Evolutionary conservation across 2,329 filamentous ascomycete species (phyloP).

Genomic region (Fusarium duplospermum): DNA sequence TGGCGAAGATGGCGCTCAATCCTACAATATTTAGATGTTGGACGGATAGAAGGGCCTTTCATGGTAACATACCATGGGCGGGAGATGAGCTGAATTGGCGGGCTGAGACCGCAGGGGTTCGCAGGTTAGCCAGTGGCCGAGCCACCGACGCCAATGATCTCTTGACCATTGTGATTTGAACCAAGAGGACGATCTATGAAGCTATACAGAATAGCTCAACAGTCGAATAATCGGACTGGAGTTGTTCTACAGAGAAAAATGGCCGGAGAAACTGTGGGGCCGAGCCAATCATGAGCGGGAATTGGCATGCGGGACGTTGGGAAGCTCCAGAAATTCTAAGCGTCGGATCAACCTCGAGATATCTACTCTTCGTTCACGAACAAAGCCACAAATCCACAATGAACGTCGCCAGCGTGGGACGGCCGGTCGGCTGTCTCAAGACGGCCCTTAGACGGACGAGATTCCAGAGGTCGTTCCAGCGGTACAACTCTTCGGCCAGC

Average conservation of each 20-base stretch:
- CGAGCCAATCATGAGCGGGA: slow-evolving; percentile 52
- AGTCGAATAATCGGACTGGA: neutral
- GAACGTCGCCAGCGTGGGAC: slow-evolving; percentile 72
- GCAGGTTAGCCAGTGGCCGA: slow-evolving; percentile 37
- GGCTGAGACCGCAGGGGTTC: slow-evolving; percentile 12
- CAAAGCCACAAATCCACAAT: slow-evolving; percentile 51
- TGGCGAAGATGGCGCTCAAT: slow-evolving; percentile 58
- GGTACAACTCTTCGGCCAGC: slow-evolving; percentile 61
- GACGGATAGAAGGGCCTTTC: slow-evolving; percentile 19
- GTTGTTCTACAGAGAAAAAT: slow-evolving; percentile 23
- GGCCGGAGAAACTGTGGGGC: slow-evolving; percentile 47
- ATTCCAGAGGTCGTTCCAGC: slow-evolving; percentile 56
- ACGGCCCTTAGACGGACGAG: slow-evolving; percentile 69
- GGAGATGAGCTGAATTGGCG: slow-evolving; percentile 48
- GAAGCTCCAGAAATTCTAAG: slow-evolving; percentile 45
- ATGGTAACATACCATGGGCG: slow-evolving; percentile 42
- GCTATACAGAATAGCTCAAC: slow-evolving; percentile 1
- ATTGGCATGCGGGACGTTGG: slow-evolving; percentile 33
- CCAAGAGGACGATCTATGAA: slow-evolving; percentile 7
- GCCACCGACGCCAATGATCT: slow-evolving; percentile 42
- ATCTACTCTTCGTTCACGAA: slow-evolving; percentile 31
- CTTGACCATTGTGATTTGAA: slow-evolving; percentile 29
- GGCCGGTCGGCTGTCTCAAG: slow-evolving; percentile 79
- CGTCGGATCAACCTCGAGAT: slow-evolving; percentile 31
- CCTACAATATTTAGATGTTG: slow-evolving; percentile 34